Evolutionary conservation across 2,329 filamentous ascomycete species (phyloP).

Genomic region (Curvularia eragrostidis): DNA sequence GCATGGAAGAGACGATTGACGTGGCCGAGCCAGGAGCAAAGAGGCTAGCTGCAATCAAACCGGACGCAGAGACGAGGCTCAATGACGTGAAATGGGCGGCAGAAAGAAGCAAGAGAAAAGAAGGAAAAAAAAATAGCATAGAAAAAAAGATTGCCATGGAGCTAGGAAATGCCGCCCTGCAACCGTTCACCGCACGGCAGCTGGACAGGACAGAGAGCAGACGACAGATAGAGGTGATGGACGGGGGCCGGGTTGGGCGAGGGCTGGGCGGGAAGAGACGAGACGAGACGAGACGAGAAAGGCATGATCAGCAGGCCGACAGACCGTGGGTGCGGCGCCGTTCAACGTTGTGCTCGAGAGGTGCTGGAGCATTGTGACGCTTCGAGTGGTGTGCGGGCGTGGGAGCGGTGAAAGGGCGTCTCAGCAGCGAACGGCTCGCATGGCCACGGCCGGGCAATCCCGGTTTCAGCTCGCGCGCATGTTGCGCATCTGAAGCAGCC

Average conservation of each 20-base stretch:
- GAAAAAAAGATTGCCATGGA: conserved; percentile 15
- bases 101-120: conserved; percentile 15
- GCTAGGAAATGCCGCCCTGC: conserved; percentile 29
- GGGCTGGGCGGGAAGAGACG: neutral
- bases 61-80: conserved; percentile 20
- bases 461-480: conserved; percentile 32
- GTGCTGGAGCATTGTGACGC: neutral
- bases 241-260: conserved; percentile 11
- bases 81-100: conserved; percentile 22
- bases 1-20: conserved; percentile 45
- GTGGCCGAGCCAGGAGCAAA: conserved; percentile 39
- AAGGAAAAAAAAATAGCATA: conserved; percentile 11
- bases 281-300: neutral
- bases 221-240: neutral
- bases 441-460: conserved; percentile 30
- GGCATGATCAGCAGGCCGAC: conserved; percentile 16
- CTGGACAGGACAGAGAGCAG: neutral
- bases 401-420: conserved; percentile 1
- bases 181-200: conserved; percentile 21
- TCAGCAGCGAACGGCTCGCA: conserved; percentile 17
- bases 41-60: conserved; percentile 20
- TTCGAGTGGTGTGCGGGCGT: too few species aligned
- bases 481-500: conserved; percentile 26
- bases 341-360: neutral
- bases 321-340: too few species aligned